Percentiles rank a stretch among this genome's conserved stretches.
phyloP scores from a whole-genome alignment of 2,329 filamentous ascomycete species.

The Aspergillus sergii region DNA sequence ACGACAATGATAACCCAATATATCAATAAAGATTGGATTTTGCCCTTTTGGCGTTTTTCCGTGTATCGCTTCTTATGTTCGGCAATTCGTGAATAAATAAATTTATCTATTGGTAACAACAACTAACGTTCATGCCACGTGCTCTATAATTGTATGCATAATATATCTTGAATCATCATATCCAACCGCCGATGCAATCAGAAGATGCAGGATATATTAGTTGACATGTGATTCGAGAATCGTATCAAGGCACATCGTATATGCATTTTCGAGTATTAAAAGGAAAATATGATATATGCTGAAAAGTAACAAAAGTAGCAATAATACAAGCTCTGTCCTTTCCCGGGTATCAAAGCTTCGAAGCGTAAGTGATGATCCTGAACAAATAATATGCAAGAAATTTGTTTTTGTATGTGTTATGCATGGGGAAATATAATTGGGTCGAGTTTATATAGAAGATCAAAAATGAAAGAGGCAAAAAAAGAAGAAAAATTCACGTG shows the following conservation, averaged over 20 bases:
- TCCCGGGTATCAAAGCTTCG: conserved; percentile 9
- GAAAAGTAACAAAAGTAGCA: neutral
- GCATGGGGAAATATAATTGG: neutral
- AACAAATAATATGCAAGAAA: neutral
- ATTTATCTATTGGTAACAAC: neutral
- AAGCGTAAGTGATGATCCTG: neutral
- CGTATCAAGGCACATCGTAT: neutral
- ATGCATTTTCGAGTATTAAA: neutral
- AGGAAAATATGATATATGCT: neutral
- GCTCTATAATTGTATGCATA: neutral
- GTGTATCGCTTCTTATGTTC: neutral
- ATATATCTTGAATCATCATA: neutral
- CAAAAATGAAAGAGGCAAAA: neutral
- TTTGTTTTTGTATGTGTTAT: neutral
- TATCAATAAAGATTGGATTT: conserved; percentile 8
- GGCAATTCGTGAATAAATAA: too few species aligned
- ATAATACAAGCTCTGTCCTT: conserved; percentile 6
- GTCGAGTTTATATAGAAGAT: neutral
- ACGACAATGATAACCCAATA: conserved; percentile 32
- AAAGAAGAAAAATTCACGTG: neutral
- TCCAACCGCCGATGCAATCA: neutral
- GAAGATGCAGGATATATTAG: neutral
- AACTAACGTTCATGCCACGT: neutral
- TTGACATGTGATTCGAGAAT: neutral
- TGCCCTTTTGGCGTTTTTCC: neutral